Percentiles rank a stretch among this genome's conserved stretches.
phyloP scores from a whole-genome alignment of 768 basidiomycete genomes.

The Hericium rajendrae region DNA sequence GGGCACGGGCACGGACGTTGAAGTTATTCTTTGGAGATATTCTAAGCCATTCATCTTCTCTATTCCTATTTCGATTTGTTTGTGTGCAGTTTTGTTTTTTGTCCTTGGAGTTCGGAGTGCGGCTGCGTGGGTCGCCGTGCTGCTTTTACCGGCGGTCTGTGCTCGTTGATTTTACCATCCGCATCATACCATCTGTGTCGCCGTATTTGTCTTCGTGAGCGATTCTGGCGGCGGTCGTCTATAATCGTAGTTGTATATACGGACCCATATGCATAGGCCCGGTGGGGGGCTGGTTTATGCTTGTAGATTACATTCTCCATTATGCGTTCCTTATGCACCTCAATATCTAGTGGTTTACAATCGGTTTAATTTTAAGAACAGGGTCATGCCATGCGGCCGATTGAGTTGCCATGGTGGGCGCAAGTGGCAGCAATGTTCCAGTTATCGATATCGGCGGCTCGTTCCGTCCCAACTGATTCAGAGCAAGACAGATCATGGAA shows the following conservation, averaged over 20 bases:
- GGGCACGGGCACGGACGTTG: not conserved
- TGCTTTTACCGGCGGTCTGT: not conserved
- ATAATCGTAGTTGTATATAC: not conserved
- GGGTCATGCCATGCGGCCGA: no score
- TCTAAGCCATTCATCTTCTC: slow-evolving; percentile 2
- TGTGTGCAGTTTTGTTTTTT: not conserved
- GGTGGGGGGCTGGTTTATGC: not conserved
- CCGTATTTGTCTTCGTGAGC: not conserved
- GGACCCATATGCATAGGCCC: not conserved
- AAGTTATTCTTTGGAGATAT: slow-evolving; percentile 1
- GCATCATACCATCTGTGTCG: not conserved
- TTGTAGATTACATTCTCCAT: not conserved
- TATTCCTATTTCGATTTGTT: not conserved
- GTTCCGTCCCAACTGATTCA: no score
- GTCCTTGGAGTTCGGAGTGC: not conserved
- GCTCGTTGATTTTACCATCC: not conserved
- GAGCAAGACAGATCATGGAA: no score
- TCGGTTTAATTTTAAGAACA: no score
- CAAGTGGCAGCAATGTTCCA: no score
- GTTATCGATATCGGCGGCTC: no score
- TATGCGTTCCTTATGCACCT: not conserved
- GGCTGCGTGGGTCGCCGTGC: not conserved
- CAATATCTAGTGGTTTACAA: not conserved
- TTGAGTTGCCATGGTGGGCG: no score
- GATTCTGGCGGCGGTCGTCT: not conserved